Conservation (phyloP, 139 green algal species). For the Pleodorina starrii region DNA sequence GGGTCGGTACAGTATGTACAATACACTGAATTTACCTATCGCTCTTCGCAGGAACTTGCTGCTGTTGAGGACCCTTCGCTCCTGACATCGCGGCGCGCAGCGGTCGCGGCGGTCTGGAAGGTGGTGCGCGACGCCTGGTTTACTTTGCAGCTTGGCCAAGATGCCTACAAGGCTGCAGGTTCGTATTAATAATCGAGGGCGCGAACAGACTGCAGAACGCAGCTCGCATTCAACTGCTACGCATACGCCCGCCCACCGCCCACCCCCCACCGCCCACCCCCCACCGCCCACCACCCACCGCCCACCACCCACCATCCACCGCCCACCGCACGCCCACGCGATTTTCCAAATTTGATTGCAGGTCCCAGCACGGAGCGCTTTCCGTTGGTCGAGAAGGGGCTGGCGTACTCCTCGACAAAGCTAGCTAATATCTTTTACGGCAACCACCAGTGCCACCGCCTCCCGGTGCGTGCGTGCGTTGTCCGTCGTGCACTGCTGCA, state of each 20-base stretch:
- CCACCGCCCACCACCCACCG: too few species aligned
- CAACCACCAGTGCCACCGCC: not conserved
- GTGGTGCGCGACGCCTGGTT: conserved; percentile 6
- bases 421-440: not conserved
- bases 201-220: too few species aligned
- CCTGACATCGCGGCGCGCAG: not conserved
- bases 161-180: conserved; percentile 16
- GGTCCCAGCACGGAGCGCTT: conserved; percentile 26
- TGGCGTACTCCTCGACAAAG: not conserved
- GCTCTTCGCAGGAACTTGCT: conserved; percentile 33
- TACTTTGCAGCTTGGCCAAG: not conserved
- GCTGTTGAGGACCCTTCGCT: not conserved
- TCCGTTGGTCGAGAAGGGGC: not conserved
- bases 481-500: too few species aligned
- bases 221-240: too few species aligned
- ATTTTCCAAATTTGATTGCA: too few species aligned
- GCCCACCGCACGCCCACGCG: too few species aligned
- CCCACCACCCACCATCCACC: too few species aligned
- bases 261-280: too few species aligned
- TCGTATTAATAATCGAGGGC: not conserved
- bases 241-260: too few species aligned
- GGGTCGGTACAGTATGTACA: too few species aligned
- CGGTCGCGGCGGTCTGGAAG: not conserved
- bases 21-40: too few species aligned
- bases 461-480: not conserved